These are phyloP conservation scores for Pestalotiopsis sp. DNA, from an alignment of 2,329 filamentous ascomycete genomes.

Conservation along the genomic window DNA sequence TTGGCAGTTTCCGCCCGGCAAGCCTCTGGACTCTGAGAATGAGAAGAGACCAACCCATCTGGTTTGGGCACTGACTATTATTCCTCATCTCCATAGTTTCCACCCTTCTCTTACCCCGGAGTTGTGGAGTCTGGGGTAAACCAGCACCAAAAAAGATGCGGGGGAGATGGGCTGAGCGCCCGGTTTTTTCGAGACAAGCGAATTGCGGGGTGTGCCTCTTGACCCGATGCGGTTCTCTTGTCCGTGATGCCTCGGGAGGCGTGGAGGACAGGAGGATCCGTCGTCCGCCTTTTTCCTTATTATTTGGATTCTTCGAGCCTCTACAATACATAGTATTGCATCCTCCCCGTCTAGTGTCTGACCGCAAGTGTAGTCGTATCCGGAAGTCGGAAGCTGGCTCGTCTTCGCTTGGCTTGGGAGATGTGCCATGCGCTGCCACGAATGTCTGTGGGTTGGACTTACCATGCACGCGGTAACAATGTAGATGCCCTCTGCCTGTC, in stretches of 20 bases:
- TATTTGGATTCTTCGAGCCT: neutral
- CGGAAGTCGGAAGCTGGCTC: neutral
- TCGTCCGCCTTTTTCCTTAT: neutral
- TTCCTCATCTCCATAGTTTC: neutral
- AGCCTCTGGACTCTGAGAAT: too few species aligned
- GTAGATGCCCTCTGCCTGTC: too few species aligned
- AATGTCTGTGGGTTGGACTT: too few species aligned
- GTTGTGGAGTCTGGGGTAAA: constrained; percentile 8
- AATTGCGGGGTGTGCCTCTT: constrained; percentile 11
- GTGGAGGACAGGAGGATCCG: neutral
- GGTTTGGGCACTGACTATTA: neutral
- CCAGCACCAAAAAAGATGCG: neutral
- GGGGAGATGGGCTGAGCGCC: constrained; percentile 5
- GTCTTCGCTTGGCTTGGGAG: neutral
- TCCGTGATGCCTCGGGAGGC: constrained; percentile 13
- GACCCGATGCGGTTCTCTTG: neutral
- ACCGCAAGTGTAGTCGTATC: neutral
- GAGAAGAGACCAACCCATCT: too few species aligned
- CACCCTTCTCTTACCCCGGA: neutral
- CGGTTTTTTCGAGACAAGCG: neutral
- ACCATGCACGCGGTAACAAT: too few species aligned
- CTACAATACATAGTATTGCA: too few species aligned
- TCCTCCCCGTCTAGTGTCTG: too few species aligned
- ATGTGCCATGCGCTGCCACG: neutral
- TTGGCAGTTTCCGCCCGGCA: too few species aligned